Base-by-base conservation (phyloP, 352 stramenopile species). In the Phytopythium mirpurense region DNA sequence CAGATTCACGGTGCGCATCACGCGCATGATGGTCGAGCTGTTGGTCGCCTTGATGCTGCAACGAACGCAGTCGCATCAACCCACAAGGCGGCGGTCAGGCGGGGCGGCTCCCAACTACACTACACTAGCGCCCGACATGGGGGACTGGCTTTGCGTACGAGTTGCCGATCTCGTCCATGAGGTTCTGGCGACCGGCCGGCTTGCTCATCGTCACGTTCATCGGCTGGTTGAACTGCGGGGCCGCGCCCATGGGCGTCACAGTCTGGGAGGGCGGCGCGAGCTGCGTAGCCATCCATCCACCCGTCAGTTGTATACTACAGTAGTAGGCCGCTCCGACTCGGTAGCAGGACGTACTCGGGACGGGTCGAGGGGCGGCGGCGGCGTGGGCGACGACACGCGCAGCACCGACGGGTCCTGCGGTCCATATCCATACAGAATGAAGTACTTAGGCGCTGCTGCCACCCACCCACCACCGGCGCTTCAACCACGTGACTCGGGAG, bases 131-230 rank as follows among this genome's bases (percentile, higher is more conserved):
- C n/a, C n/a, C n/a, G n/a, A n/a, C n/a, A n/a, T n/a, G n/a, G n/a
- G n/a, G n/a, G n/a, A n/a, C n/a, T n/a, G n/a, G n/a, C n/a, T n/a
- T n/a, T 9, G 9, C 29, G 29, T 32, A 32, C 29, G 29, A 32
- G 29, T 64, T 62, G 51, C 82, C 76, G 37, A 94, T 86, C 57
- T 92, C 81, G 53, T 94, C 79, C 79, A 94, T 94, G 41, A 94
- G 74, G 56, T 92, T 93, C 51, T 72, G 70, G n/a, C 61, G 69
- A 27, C 23, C 63, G 53, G 51, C 45, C 35, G 29, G 29, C 29
- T 9, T 5, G 29, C 36, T 55, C 15, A 51, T n/a, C 2, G 74
- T 52, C 14, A 56, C 51, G 15, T 43, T 59, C 9, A 15, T 37
- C n/a, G 18, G 27, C 27, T 49, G 6, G 24, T 14, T 10, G 11